Base-by-base conservation (phyloP, 768 basidiomycete genomes). In the Agaricus blazei region DNA sequence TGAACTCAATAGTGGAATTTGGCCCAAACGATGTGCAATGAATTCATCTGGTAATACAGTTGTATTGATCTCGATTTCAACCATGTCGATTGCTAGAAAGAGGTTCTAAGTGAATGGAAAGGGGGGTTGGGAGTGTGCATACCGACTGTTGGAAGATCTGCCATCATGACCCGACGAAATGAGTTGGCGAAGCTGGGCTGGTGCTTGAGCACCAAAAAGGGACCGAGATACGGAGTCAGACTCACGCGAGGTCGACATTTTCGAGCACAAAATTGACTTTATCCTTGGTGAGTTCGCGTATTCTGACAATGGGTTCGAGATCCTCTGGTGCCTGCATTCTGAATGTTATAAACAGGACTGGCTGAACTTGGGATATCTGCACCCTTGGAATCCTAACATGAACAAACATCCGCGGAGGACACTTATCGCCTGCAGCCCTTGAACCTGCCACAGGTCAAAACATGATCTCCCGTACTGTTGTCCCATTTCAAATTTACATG, bases 81-180 rank as follows among this genome's bases (percentile, higher is more conserved):
- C 96, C 72, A 96, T 87, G 74, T 99, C 97, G 60, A 99, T 98
- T 36, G 95, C 97, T 98, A 5, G 40, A 47, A n/a, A 37, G 51
- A 28, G 59, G 37, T 14, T 15, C 52, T 40, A 40, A 7, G 36
- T 43, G 34, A 29, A 37, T 14, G 11, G 28, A 31, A 49, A n/a
- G 3, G 11, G 29, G n/a, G 26, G 12, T n/a, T n/a, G 7, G 12
- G 6, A 8, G 9, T 37, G 26, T 36, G 76, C 90, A 67, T 66
- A 93, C 95, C 93, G 59, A 99, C 82, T 56, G 97, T 98, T 15
- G 95, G 91, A 59, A 99, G 85, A 70, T 98, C 94, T 28, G 97
- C 96, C 72, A 98, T 95, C 76, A 98, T 87, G 38, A 93, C 88
- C 63, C 97, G 80, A 63, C 97, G 83, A 40, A 99, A 66, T 5